These are phyloP conservation scores for Trichophyton rubrum DNA, from an alignment of 2,329 filamentous ascomycete species.

Conservation along the genomic window DNA sequence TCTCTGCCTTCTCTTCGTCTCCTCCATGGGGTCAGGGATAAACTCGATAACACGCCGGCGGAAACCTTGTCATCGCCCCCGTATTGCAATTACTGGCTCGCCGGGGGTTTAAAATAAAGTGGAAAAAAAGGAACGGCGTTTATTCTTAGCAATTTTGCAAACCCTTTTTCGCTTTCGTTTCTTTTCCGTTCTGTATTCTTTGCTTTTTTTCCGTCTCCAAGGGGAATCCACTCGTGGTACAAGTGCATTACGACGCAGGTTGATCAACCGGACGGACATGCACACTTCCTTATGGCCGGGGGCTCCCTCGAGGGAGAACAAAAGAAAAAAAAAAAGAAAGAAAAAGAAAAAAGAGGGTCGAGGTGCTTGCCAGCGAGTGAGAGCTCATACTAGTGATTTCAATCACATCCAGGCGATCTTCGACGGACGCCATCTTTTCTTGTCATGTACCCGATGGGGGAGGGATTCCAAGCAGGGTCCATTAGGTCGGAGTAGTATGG, in stretches of 20 bases:
- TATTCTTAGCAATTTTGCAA: slow-evolving; percentile 4
- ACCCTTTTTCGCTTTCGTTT: not conserved
- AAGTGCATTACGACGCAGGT: slow-evolving; percentile 1
- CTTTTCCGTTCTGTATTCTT: too few species aligned
- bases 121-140: not conserved
- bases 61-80: not conserved
- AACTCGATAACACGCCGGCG: not conserved
- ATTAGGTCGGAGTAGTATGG: not conserved
- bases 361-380: not conserved
- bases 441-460: not conserved
- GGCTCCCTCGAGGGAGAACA: not conserved
- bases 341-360: not conserved
- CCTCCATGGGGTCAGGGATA: not conserved
- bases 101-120: not conserved
- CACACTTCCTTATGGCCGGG: slow-evolving; percentile 1
- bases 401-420: slow-evolving; percentile 1
- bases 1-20: not conserved
- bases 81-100: slow-evolving; percentile 1
- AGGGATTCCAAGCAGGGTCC: not conserved
- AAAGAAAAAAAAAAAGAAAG: not conserved
- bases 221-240: not conserved
- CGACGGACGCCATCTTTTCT: not conserved
- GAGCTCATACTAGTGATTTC: not conserved
- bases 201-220: not conserved
- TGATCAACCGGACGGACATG: slow-evolving; percentile 3